Percentiles rank a stretch among this genome's conserved stretches.
Conservation (phyloP, 202 grass and related monocot species). For the Hordeum pubiflorum region DNA sequence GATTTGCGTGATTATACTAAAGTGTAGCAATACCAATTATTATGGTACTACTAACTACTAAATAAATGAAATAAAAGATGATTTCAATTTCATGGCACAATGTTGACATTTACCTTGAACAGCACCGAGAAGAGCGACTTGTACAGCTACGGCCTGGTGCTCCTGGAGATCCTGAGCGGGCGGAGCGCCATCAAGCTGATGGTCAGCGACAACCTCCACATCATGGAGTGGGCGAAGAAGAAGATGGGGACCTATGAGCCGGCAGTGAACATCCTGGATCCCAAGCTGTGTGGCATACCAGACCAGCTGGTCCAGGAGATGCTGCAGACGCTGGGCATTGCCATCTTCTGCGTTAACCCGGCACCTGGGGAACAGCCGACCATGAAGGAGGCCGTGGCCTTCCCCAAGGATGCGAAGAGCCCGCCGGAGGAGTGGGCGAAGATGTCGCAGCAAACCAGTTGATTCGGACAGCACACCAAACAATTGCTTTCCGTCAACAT, state of each 20-base stretch:
- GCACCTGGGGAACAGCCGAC: conserved; percentile 59
- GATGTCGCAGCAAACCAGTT: conserved; percentile 39
- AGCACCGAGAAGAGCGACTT: conserved; percentile 91
- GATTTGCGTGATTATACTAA: background rate
- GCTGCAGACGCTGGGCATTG: conserved; percentile 82
- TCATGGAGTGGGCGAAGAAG: conserved; percentile 72
- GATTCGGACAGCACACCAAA: no score
- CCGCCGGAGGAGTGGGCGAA: conserved; percentile 83
- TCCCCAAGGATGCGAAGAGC: conserved; percentile 92
- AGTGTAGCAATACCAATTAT: background rate
- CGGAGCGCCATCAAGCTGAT: conserved; percentile 52
- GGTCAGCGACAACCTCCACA: conserved; percentile 64
- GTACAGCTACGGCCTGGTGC: conserved; percentile 17
- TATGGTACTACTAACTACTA: background rate
- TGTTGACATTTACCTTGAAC: conserved; percentile 41
- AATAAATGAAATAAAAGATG: background rate
- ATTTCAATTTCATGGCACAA: background rate
- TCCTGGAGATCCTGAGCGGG: conserved; percentile 76
- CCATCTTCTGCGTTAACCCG: conserved; percentile 83
- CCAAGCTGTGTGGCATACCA: conserved; percentile 62
- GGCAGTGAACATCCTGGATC: conserved; percentile 56
- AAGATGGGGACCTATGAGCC: conserved; percentile 92
- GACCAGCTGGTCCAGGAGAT: conserved; percentile 91
- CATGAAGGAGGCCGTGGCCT: conserved; percentile 91
- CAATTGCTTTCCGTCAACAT: no score